Conservation (phyloP, 2,329 filamentous ascomycete genomes). For the Hymenoscyphus infarciens region DNA sequence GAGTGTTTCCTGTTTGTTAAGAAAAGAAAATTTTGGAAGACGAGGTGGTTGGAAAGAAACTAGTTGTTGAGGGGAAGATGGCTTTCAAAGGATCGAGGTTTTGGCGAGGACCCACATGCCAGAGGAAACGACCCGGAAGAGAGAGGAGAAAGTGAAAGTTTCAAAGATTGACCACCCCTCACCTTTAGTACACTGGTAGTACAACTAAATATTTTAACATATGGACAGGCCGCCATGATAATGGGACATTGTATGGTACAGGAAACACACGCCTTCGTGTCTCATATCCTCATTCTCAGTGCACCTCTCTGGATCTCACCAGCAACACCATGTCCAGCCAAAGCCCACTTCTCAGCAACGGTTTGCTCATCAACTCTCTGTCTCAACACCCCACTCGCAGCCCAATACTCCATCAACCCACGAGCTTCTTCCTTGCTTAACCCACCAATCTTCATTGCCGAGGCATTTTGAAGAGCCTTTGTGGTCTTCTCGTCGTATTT, state of each 20-base stretch:
- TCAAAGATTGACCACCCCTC: background rate
- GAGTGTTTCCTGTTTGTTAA: too few species aligned
- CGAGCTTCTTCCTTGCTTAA: constrained; percentile 71
- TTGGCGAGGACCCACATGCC: background rate
- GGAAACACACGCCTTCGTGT: background rate
- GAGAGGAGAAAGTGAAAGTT: background rate
- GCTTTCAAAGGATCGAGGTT: too few species aligned
- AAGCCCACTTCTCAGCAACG: constrained; percentile 77
- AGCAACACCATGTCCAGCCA: constrained; percentile 77
- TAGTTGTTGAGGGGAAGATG: too few species aligned
- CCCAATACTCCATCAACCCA: constrained; percentile 87
- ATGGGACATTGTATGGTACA: constrained; percentile 2
- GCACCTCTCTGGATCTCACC: constrained; percentile 76
- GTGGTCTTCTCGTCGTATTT: constrained; percentile 57
- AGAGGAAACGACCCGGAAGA: background rate
- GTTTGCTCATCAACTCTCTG: constrained; percentile 63
- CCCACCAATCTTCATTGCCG: constrained; percentile 58
- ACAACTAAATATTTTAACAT: constrained; percentile 1
- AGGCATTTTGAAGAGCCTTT: constrained; percentile 47
- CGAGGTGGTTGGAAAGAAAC: too few species aligned
- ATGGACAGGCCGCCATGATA: background rate
- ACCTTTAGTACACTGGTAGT: background rate
- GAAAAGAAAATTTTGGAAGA: too few species aligned
- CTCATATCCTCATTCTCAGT: constrained; percentile 37
- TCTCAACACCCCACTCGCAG: constrained; percentile 73